Evolutionary conservation across 805 yeast genomes (phyloP), one percentile per base, ranked within the genome.

Genomic region (Maudiozyma bulderi): DNA sequence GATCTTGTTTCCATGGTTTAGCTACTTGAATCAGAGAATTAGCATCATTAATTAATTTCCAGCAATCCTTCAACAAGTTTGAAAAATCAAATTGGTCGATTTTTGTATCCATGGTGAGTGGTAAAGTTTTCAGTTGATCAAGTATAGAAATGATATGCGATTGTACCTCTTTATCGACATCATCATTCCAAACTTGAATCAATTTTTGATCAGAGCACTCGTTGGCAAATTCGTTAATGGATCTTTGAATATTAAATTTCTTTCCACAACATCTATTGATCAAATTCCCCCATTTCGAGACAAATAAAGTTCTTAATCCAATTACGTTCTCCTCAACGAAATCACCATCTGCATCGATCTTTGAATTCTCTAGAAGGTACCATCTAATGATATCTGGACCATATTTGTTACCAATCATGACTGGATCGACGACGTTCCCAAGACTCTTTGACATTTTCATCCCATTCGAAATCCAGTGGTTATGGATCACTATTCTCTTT

Each of bases 371-470:
- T 66, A 83, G 74, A 50, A 93, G 67, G 61, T 81, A 88, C 66
- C 86, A 81, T 53, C 96, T 73, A 40, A 89, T 67, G 0, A 86
- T 67, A 63, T 86, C 93, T n/a, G 73, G 64, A 0, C 89, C 96
- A 57, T 84, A 86, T 40, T 72, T 64, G 0, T 76, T 71, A 4
- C 78, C 71, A 32, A 83, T 73, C n/a, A 70, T 76, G 15, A 85
- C 61, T 0, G 99, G 99, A 59, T 93, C 97, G 5, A 91, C 95
- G 8, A 91, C 97, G 61, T 93, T 93, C 0, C 97, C 96, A 48
- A 81, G 69, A 49, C 95, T 83, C 59, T 93, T 93, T 46, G 95
- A 86, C 99, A 93, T 93, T 62, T 93, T 93, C 42, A 80, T 71
- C 0, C 98, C 98, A 34, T 81, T 84, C 65, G 84, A 77, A 26